Conservation (phyloP, 169 alveolate genomes). For the Amoebophrya sp. region DNA sequence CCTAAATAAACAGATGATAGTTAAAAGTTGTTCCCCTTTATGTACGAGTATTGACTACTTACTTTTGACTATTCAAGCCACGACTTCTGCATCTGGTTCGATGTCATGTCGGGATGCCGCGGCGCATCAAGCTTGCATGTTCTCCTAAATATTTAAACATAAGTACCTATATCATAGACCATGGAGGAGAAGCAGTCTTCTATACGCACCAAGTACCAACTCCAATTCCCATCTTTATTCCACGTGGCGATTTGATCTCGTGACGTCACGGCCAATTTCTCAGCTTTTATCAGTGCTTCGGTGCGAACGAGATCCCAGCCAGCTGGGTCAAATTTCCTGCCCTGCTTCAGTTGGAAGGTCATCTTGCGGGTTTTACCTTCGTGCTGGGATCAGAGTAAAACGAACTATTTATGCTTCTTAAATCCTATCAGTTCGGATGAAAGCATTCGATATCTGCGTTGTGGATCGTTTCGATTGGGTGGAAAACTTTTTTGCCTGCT, state of each 20-base stretch:
- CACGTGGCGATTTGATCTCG: neutral
- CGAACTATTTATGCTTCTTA: too few species aligned
- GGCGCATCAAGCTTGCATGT: too few species aligned
- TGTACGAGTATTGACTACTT: too few species aligned
- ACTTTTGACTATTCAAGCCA: too few species aligned
- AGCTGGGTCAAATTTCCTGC: neutral
- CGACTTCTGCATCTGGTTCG: too few species aligned
- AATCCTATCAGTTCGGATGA: too few species aligned
- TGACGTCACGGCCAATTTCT: neutral
- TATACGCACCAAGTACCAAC: neutral
- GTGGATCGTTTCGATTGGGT: too few species aligned
- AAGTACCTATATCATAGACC: neutral
- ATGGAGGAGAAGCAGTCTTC: neutral
- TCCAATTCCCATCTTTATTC: neutral
- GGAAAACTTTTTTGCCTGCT: too few species aligned
- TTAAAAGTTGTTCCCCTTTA: too few species aligned
- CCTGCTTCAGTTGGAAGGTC: slow-evolving; percentile 16
- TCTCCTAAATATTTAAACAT: neutral
- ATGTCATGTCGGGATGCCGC: too few species aligned
- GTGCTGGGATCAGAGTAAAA: neutral
- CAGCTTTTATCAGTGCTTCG: neutral
- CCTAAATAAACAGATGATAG: too few species aligned
- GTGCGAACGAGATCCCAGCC: neutral
- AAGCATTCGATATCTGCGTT: too few species aligned
- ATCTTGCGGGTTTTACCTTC: neutral